Evolutionary conservation across 1,139 yeast species (phyloP).

Genomic region (Yamadazyma triangularis): DNA sequence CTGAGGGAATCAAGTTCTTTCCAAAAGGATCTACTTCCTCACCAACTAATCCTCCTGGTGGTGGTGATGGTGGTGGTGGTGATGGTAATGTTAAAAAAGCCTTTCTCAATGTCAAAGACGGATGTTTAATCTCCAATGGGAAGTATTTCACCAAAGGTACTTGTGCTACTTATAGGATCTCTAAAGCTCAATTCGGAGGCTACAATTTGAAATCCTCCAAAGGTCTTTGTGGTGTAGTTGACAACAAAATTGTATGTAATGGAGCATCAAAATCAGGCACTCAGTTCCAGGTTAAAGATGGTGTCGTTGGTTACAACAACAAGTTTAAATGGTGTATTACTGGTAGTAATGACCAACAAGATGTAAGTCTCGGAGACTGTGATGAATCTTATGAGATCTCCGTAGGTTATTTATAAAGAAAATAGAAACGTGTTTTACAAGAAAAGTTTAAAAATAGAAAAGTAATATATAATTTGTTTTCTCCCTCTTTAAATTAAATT

Average conservation of each 20-base stretch:
- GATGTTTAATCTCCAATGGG: conserved; percentile 83
- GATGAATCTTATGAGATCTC: conserved; percentile 7
- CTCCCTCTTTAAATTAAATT: no score
- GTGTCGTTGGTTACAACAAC: conserved; percentile 61
- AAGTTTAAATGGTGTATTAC: conserved; percentile 58
- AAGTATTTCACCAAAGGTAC: conserved; percentile 81
- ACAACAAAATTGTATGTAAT: conserved; percentile 31
- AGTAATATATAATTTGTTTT: no score
- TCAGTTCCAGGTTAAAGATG: conserved; percentile 47
- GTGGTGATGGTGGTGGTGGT: conserved; percentile 26
- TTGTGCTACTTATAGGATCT: conserved; percentile 62
- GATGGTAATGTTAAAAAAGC: conserved; percentile 31
- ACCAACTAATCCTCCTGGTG: conserved; percentile 12
- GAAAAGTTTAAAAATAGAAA: no score
- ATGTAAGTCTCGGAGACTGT: conserved; percentile 44
- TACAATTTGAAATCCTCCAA: conserved; percentile 59
- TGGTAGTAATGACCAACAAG: conserved; percentile 46
- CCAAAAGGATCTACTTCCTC: conserved; percentile 52
- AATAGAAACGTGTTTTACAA: background rate
- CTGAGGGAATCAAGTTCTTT: conserved; percentile 61
- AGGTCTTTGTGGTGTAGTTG: conserved; percentile 65
- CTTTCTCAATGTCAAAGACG: conserved; percentile 51
- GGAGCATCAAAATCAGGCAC: conserved; percentile 29
- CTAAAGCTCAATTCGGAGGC: conserved; percentile 65
- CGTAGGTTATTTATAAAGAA: background rate